Conservation (phyloP, 352 stramenopile species). For the Globisporangium perplexum region DNA sequence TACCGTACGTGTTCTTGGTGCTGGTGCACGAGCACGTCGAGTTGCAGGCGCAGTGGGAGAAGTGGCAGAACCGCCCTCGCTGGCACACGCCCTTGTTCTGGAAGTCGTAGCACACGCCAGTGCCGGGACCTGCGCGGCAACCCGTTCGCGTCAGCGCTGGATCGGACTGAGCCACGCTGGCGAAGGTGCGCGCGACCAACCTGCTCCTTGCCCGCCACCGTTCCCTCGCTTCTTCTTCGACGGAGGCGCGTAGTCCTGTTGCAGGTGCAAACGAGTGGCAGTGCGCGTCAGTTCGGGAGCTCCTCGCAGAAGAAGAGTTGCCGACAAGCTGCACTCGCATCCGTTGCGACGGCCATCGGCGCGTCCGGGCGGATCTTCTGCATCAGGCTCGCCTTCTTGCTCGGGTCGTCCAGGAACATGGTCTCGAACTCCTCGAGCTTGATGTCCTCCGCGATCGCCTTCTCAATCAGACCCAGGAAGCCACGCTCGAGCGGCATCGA, state of each 20-base stretch:
- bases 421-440: conserved; percentile 76
- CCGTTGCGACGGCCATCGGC: conserved; percentile 2
- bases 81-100: conserved; percentile 87
- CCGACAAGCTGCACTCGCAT: not conserved
- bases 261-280: no score
- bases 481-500: conserved; percentile 57
- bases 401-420: conserved; percentile 66
- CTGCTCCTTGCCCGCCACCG: conserved; percentile 15
- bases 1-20: conserved; percentile 83
- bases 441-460: conserved; percentile 69
- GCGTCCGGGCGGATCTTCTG: conserved; percentile 34
- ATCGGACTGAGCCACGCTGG: no score
- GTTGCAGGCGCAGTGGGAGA: conserved; percentile 85
- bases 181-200: no score
- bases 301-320: no score
- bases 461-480: conserved; percentile 57
- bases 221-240: conserved; percentile 66
- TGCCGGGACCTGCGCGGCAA: conserved; percentile 35
- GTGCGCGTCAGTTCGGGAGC: not conserved
- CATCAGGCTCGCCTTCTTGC: conserved; percentile 39
- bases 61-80: conserved; percentile 79
- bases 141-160: no score
- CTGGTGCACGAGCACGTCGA: conserved; percentile 79
- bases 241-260: conserved; percentile 45
- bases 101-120: conserved; percentile 85